These are phyloP conservation scores for Arthonia radiata DNA, from an alignment of 495 filamentous ascomycete species.

Conservation along the genomic window DNA sequence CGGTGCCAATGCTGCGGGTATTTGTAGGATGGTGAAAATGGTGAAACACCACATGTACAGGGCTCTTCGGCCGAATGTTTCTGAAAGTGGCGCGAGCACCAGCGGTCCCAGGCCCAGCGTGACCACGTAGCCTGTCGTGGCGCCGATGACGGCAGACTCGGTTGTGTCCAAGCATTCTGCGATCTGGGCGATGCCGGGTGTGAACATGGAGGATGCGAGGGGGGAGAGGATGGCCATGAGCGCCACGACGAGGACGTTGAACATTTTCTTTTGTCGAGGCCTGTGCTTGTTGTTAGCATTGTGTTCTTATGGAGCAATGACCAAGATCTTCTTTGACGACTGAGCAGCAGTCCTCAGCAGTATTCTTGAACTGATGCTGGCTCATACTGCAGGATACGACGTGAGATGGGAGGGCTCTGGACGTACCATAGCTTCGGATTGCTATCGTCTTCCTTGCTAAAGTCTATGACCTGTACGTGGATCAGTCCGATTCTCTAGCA, in stretches of 20 bases:
- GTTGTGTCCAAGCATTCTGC: slow-evolving; percentile 21
- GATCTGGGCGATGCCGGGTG: slow-evolving; percentile 19
- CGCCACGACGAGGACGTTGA: slow-evolving; percentile 18
- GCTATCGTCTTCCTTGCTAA: slow-evolving; percentile 14
- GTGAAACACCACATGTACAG: slow-evolving; percentile 21
- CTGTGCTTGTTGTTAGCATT: slow-evolving; percentile 15
- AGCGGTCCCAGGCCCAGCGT: slow-evolving; percentile 34
- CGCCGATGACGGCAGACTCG: slow-evolving; percentile 26
- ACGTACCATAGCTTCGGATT: slow-evolving; percentile 18
- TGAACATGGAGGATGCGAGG: slow-evolving; percentile 28
- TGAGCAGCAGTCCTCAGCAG: too few relatives aligned
- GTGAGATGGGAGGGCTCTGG: too few relatives aligned
- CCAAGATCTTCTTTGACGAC: too few relatives aligned
- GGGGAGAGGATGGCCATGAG: slow-evolving; percentile 20
- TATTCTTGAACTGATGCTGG: too few relatives aligned
- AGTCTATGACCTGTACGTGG: slow-evolving; percentile 13
- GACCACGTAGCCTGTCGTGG: slow-evolving; percentile 28
- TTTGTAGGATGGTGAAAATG: slow-evolving; percentile 13
- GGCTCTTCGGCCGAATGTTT: slow-evolving; percentile 25
- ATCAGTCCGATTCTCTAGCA: too few relatives aligned
- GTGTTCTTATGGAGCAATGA: too few relatives aligned
- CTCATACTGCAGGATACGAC: too few relatives aligned
- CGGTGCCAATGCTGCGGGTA: slow-evolving; percentile 15
- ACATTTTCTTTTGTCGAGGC: slow-evolving; percentile 12
- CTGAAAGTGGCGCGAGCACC: slow-evolving; percentile 31